A percentile compares a stretch with the other conserved stretches of the same genome.
phyloP scores from a whole-genome alignment of 371 early-diverging fungal genomes.

The Rhizomucor pusillus region DNA sequence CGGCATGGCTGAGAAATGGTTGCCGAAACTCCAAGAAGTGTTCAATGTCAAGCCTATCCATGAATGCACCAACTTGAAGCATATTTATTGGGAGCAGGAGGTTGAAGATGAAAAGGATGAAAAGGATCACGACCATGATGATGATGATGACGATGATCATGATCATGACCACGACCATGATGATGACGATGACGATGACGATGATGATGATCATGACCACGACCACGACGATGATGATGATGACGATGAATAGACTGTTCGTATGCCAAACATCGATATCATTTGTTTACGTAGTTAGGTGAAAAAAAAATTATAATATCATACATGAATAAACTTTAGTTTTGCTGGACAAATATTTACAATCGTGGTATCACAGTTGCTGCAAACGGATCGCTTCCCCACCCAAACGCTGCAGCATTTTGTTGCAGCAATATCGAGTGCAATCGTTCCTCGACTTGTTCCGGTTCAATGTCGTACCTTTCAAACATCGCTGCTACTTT shows the following conservation, averaged over 20 bases:
- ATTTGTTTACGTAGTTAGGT: too few species aligned
- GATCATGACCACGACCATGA: neutral
- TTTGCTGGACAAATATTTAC: neutral
- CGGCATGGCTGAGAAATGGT: slow-evolving; percentile 40
- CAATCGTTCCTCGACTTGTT: slow-evolving; percentile 23
- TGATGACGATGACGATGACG: neutral
- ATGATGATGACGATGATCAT: neutral
- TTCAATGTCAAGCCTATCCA: slow-evolving; percentile 43
- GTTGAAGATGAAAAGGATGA: neutral
- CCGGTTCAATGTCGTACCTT: slow-evolving; percentile 38
- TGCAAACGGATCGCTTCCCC: slow-evolving; percentile 33
- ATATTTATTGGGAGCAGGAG: slow-evolving; percentile 47
- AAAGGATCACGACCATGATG: neutral
- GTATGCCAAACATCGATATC: neutral
- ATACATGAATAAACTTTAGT: neutral
- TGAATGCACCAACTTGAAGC: slow-evolving; percentile 38
- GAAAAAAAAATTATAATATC: neutral
- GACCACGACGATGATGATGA: slow-evolving; percentile 1
- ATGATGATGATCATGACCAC: slow-evolving; percentile 3
- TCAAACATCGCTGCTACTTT: slow-evolving; percentile 20
- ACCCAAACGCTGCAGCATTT: slow-evolving; percentile 9
- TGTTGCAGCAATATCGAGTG: slow-evolving; percentile 17
- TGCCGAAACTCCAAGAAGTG: slow-evolving; percentile 32
- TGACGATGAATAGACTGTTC: neutral
- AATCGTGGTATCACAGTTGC: neutral